Conservation (phyloP, 1,284 basidiomycete species). For the Austroboletus niveus region DNA sequence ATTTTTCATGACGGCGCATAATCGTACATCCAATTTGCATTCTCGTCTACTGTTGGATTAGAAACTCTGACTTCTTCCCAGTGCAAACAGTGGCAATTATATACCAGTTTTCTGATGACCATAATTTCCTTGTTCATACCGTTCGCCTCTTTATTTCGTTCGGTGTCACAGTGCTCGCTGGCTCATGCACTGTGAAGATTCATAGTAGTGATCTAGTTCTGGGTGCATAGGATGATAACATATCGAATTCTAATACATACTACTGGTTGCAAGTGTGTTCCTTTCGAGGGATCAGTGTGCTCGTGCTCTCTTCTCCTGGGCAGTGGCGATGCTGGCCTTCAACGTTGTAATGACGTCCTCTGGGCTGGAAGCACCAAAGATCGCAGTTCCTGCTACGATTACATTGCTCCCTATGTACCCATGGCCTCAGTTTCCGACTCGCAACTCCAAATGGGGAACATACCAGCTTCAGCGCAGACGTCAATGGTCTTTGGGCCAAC, state of each 20-base stretch:
- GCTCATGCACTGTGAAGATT: slow-evolving; percentile 8
- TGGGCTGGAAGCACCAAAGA: slow-evolving; percentile 83
- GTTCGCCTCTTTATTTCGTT: slow-evolving; percentile 13
- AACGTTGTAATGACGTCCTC: slow-evolving; percentile 75
- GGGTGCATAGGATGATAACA: slow-evolving; percentile 24
- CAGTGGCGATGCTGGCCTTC: slow-evolving; percentile 70
- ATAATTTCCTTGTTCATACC: slow-evolving; percentile 24
- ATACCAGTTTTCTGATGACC: slow-evolving; percentile 32
- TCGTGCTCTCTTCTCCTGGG: slow-evolving; percentile 42
- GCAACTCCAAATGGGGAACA: slow-evolving; percentile 22
- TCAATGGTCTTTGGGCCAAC: slow-evolving; percentile 91
- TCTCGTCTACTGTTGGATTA: slow-evolving; percentile 33
- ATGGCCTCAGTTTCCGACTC: background rate
- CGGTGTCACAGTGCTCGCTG: slow-evolving; percentile 13
- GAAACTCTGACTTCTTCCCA: slow-evolving; percentile 24
- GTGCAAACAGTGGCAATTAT: slow-evolving; percentile 26
- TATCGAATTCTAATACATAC: slow-evolving; percentile 27
- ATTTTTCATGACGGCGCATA: slow-evolving; percentile 29
- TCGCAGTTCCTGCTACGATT: slow-evolving; percentile 96
- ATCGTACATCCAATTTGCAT: slow-evolving; percentile 30
- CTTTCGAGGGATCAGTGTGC: background rate
- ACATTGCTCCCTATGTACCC: slow-evolving; percentile 82
- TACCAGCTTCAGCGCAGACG: slow-evolving; percentile 88
- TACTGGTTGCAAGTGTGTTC: no score
- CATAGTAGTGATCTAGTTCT: slow-evolving; percentile 11